These are phyloP conservation scores for Coleophoma crateriformis DNA, from an alignment of 2,329 filamentous ascomycete species.

Conservation along the genomic window DNA sequence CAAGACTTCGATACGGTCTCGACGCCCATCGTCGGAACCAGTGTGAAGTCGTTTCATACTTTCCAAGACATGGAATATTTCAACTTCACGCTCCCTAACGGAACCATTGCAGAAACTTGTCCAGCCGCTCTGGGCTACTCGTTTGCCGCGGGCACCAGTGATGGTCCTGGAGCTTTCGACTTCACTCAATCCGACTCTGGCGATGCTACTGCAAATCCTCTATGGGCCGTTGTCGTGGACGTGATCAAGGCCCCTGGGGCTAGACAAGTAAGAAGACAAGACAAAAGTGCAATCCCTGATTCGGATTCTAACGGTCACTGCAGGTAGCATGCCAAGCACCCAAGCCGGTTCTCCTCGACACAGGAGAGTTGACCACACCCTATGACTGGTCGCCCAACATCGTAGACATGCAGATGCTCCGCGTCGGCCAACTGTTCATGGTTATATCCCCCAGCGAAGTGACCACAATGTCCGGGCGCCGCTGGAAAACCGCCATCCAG, in stretches of 20 bases:
- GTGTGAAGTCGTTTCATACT: conserved; percentile 76
- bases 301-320: background rate
- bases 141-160: conserved; percentile 87
- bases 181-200: conserved; percentile 81
- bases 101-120: conserved; percentile 66
- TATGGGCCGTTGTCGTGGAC: conserved; percentile 72
- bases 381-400: conserved; percentile 90
- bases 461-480: conserved; percentile 84
- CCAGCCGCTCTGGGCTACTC: conserved; percentile 83
- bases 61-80: conserved; percentile 80
- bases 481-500: conserved; percentile 65
- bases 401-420: conserved; percentile 79
- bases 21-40: conserved; percentile 50
- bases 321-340: conserved; percentile 72
- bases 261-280: conserved; percentile 24
- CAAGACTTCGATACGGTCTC: conserved; percentile 20
- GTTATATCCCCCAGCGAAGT: conserved; percentile 82
- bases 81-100: conserved; percentile 68
- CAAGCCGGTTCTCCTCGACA: conserved; percentile 83
- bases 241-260: conserved; percentile 64
- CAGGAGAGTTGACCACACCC: conserved; percentile 68
- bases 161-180: conserved; percentile 86
- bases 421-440: conserved; percentile 79
- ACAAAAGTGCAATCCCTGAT: conserved; percentile 2
- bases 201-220: conserved; percentile 51